These are phyloP conservation scores for Rhododendron mucronatum DNA, from an alignment of 148 eudicot genomes.

Conservation along the genomic window DNA sequence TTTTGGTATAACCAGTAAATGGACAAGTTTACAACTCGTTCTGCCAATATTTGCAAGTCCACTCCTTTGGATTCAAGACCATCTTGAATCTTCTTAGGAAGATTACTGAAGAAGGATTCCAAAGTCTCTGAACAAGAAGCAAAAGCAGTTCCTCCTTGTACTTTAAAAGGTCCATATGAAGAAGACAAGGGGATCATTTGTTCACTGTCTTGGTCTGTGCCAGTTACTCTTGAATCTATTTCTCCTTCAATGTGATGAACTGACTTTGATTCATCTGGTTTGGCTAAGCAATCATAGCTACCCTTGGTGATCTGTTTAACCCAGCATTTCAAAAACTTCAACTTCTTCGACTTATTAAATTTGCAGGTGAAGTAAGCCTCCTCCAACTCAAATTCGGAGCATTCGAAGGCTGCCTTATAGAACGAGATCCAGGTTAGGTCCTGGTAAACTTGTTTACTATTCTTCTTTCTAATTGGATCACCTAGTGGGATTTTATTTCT, in stretches of 20 bases:
- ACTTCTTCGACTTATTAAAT: slow-evolving; percentile 55
- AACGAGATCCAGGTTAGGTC: slow-evolving; percentile 72
- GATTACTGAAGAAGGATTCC: slow-evolving; percentile 60
- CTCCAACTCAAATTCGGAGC: slow-evolving; percentile 52
- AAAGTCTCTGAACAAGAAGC: slow-evolving; percentile 38
- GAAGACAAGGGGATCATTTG: slow-evolving; percentile 23
- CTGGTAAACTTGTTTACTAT: slow-evolving; percentile 36
- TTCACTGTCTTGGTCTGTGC: slow-evolving; percentile 33
- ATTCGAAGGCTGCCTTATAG: slow-evolving; percentile 53
- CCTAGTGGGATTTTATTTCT: slow-evolving; percentile 11
- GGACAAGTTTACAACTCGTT: slow-evolving; percentile 58
- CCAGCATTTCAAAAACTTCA: slow-evolving; percentile 89
- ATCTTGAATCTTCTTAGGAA: slow-evolving; percentile 58
- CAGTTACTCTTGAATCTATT: slow-evolving; percentile 20
- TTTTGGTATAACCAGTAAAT: slow-evolving; percentile 52
- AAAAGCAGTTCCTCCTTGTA: slow-evolving; percentile 19
- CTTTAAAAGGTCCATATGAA: slow-evolving; percentile 22
- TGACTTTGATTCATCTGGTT: slow-evolving; percentile 23
- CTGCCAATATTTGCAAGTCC: slow-evolving; percentile 67
- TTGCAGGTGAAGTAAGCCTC: slow-evolving; percentile 51
- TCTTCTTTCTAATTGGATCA: slow-evolving; percentile 49
- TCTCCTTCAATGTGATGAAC: slow-evolving; percentile 14
- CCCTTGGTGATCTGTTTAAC: slow-evolving; percentile 59
- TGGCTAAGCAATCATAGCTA: neutral
- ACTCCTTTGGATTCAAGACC: slow-evolving; percentile 63